Conservation (phyloP, 441 rosid species). For the Jatropha multifida region DNA sequence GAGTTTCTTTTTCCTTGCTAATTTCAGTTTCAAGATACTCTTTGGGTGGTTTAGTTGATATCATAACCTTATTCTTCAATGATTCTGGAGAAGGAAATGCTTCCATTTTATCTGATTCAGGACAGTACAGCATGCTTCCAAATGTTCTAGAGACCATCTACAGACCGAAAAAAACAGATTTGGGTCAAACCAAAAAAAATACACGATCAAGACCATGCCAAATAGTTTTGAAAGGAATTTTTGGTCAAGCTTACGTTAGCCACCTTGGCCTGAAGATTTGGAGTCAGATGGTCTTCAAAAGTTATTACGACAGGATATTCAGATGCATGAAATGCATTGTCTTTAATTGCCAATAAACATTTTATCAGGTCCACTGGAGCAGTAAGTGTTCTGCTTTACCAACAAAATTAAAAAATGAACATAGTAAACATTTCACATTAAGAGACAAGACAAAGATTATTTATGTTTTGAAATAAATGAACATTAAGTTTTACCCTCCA, state of each 20-base stretch:
- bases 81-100: conserved; percentile 73
- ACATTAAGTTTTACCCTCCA: conserved; percentile 53
- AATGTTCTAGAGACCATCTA: conserved; percentile 64
- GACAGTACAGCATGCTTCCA: conserved; percentile 41
- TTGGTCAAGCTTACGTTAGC: conserved; percentile 48
- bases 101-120: conserved; percentile 30
- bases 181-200: neutral
- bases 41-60: conserved; percentile 84
- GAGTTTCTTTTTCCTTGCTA: conserved; percentile 17
- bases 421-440: neutral
- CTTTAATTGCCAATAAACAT: conserved; percentile 62
- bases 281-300: conserved; percentile 74
- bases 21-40: conserved; percentile 53
- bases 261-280: conserved; percentile 59
- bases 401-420: neutral
- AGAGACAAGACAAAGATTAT: neutral
- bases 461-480: conserved; percentile 7
- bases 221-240: neutral
- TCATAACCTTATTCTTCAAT: conserved; percentile 56
- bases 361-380: conserved; percentile 55
- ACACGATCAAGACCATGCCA: neutral
- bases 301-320: conserved; percentile 82
- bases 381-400: conserved; percentile 55
- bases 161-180: conserved; percentile 4
- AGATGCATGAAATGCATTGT: conserved; percentile 60